Percentiles rank a stretch among this genome's conserved stretches.
Conservation (phyloP, 208 protist genomes). For the Acanthamoeba sp. region DNA sequence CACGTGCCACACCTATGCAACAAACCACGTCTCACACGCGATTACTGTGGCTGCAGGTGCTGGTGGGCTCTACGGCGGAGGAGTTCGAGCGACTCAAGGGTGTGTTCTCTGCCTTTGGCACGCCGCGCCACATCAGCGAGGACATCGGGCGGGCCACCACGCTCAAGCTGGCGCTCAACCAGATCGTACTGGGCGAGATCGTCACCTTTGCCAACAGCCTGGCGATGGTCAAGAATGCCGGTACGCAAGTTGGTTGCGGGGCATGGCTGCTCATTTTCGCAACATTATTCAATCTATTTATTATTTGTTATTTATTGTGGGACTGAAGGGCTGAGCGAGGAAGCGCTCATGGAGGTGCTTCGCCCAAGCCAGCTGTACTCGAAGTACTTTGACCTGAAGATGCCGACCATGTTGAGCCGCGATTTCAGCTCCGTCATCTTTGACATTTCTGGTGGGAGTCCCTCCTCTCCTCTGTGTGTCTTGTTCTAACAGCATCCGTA, state of each 20-base stretch:
- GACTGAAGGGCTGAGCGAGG: not conserved
- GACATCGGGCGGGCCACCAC: not conserved
- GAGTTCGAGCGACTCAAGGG: constrained; percentile 5
- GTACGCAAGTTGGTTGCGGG: not conserved
- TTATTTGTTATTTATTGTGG: not conserved
- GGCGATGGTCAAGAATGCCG: constrained; percentile 26
- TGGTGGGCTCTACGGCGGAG: not conserved
- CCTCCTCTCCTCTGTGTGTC: too few relatives aligned
- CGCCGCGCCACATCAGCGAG: constrained; percentile 9
- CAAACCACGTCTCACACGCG: too few relatives aligned
- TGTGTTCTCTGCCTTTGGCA: not conserved
- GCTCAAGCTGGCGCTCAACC: constrained; percentile 17
- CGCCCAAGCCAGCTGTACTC: constrained; percentile 4
- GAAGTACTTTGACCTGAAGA: constrained; percentile 35
- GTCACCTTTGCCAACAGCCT: constrained; percentile 1
- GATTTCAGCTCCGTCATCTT: constrained; percentile 33
- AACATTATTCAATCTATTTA: too few relatives aligned
- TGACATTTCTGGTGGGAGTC: not conserved
- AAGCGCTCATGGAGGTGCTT: not conserved
- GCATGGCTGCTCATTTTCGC: too few relatives aligned
- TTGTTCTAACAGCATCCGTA: not conserved
- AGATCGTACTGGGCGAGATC: constrained; percentile 27
- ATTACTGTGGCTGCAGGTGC: too few relatives aligned
- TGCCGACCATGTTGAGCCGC: not conserved
- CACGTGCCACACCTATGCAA: not conserved